Conservation (phyloP, 2,329 filamentous ascomycete species). For the Myriosclerotinia curreyana region DNA sequence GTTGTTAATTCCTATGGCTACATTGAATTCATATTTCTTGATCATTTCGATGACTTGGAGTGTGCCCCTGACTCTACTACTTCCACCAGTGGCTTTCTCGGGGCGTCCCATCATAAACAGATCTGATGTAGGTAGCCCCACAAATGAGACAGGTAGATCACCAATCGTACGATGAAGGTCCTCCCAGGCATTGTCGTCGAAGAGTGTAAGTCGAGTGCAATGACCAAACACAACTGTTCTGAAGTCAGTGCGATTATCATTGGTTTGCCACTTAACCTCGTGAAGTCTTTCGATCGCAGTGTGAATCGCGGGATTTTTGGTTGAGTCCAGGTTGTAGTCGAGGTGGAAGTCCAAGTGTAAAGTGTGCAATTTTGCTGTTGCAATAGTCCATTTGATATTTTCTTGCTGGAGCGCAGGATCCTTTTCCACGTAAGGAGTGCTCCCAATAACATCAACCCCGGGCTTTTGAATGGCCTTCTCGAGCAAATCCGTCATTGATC, state of each 20-base stretch:
- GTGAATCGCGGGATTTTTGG: constrained; percentile 51
- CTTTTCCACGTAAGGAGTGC: constrained; percentile 67
- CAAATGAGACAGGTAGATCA: constrained; percentile 59
- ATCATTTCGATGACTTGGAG: constrained; percentile 61
- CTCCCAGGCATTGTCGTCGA: constrained; percentile 49
- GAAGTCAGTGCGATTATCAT: constrained; percentile 23
- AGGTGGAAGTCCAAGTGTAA: constrained; percentile 69
- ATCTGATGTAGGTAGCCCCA: constrained; percentile 69
- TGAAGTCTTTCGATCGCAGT: constrained; percentile 52
- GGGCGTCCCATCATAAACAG: constrained; percentile 65
- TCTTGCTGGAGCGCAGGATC: constrained; percentile 41
- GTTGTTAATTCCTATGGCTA: constrained; percentile 66
- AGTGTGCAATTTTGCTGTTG: constrained; percentile 47
- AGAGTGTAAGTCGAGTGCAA: constrained; percentile 63
- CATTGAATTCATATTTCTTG: constrained; percentile 53
- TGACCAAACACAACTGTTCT: constrained; percentile 62
- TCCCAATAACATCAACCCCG: constrained; percentile 59
- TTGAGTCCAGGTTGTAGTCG: constrained; percentile 62
- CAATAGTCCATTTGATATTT: constrained; percentile 64
- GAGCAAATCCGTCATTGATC: constrained; percentile 52
- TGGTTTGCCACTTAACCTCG: constrained; percentile 47
- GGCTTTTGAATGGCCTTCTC: constrained; percentile 44
- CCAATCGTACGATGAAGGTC: constrained; percentile 49
- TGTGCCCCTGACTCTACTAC: constrained; percentile 53
- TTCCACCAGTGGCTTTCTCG: constrained; percentile 33